Conservation (phyloP, 2,329 filamentous ascomycete species). For the Aspergillus sergii region DNA sequence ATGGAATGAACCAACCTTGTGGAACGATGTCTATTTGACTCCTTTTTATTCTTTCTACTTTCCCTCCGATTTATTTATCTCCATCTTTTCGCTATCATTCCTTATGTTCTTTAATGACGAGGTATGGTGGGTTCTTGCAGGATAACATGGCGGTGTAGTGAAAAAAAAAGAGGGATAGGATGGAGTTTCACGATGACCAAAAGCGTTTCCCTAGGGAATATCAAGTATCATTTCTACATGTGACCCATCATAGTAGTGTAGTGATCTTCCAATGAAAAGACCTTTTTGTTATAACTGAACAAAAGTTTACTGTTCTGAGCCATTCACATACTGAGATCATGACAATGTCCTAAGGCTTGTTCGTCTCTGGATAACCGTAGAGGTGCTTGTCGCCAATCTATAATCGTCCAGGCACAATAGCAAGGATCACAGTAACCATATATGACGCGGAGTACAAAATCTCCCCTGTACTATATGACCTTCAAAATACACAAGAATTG, state of each 20-base stretch:
- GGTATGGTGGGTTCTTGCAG: neutral
- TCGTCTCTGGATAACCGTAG: neutral
- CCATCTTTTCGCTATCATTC: neutral
- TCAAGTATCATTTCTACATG: neutral
- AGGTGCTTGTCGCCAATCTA: neutral
- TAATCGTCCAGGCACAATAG: neutral
- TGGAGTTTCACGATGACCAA: constrained; percentile 6
- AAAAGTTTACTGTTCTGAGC: neutral
- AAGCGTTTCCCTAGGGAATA: constrained; percentile 12
- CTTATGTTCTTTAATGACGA: neutral
- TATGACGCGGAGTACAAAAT: neutral
- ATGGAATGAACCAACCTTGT: neutral
- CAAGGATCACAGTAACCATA: neutral
- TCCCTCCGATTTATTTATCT: neutral
- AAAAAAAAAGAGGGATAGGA: neutral
- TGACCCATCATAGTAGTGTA: neutral
- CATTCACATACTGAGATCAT: neutral
- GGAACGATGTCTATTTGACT: neutral
- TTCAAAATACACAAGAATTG: neutral
- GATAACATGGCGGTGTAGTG: neutral
- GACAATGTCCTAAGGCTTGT: neutral
- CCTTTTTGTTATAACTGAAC: neutral
- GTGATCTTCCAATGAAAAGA: neutral
- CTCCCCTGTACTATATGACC: neutral
- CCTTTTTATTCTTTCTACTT: neutral